These are phyloP conservation scores for Aspergillus affinis DNA, from an alignment of 495 filamentous ascomycete species.

Conservation along the genomic window DNA sequence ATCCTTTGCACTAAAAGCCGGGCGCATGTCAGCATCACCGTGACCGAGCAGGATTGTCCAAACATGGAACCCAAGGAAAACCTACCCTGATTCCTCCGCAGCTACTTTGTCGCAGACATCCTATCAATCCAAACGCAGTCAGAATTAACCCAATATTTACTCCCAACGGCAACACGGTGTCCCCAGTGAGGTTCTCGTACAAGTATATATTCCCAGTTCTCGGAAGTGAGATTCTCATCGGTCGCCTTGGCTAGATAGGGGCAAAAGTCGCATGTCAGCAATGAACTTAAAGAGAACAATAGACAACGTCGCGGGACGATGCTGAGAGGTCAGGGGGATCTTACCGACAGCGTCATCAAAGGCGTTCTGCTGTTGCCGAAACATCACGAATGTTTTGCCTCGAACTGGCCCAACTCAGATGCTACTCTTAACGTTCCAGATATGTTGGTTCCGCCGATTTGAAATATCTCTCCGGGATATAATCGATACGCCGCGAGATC, in stretches of 20 bases:
- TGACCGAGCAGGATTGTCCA: neutral
- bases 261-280: constrained; percentile 24
- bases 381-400: constrained; percentile 51
- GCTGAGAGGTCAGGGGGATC: constrained; percentile 24
- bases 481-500: neutral
- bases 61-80: neutral
- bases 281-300: neutral
- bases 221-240: constrained; percentile 95
- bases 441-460: neutral
- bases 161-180: neutral
- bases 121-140: constrained; percentile 32
- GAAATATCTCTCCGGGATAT: neutral
- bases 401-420: constrained; percentile 5
- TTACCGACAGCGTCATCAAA: constrained; percentile 82
- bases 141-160: constrained; percentile 14
- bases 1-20: constrained; percentile 68
- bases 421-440: neutral
- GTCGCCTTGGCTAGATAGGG: constrained; percentile 83
- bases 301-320: neutral
- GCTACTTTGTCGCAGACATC: constrained; percentile 95
- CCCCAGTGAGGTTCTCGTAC: constrained; percentile 30
- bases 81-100: constrained; percentile 62
- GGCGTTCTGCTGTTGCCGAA: constrained; percentile 74
- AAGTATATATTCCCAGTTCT: constrained; percentile 98
- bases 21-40: constrained; percentile 19